These are phyloP conservation scores for Gliomastix tumulicola DNA, from an alignment of 2,329 filamentous ascomycete genomes.

Conservation along the genomic window DNA sequence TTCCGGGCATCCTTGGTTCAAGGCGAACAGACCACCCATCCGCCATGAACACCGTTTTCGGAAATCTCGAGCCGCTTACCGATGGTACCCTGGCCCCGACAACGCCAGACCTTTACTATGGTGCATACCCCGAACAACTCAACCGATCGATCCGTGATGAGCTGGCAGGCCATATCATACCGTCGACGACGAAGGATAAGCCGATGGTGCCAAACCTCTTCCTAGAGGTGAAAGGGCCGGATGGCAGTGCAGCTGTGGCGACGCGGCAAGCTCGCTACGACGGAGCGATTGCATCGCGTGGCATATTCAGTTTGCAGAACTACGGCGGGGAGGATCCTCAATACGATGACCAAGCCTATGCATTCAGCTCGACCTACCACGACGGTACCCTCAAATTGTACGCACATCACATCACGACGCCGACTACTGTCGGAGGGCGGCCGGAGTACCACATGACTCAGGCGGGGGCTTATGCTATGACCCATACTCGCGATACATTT, in stretches of 20 bases:
- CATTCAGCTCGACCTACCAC: conserved; percentile 26
- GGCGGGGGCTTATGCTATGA: conserved; percentile 17
- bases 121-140: conserved; percentile 16
- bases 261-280: conserved; percentile 26
- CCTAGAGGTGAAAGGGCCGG: conserved; percentile 26
- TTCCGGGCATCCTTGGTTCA: no score
- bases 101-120: conserved; percentile 23
- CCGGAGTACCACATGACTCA: conserved; percentile 32
- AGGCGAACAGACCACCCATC: no score
- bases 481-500: conserved; percentile 16
- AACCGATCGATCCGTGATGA: conserved; percentile 11
- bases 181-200: conserved; percentile 16
- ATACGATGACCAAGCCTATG: conserved; percentile 30
- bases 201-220: conserved; percentile 33
- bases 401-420: conserved; percentile 22
- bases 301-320: conserved; percentile 26
- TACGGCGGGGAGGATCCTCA: conserved; percentile 16
- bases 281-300: conserved; percentile 26
- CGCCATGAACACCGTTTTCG: conserved; percentile 22
- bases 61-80: conserved; percentile 25
- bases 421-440: conserved; percentile 15
- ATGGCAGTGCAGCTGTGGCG: conserved; percentile 18
- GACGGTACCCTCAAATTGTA: conserved; percentile 25
- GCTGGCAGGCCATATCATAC: conserved; percentile 18
- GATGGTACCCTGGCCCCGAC: conserved; percentile 16